Evolutionary conservation across 2,329 filamentous ascomycete species (phyloP).

Genomic region (Beauveria varroae): DNA sequence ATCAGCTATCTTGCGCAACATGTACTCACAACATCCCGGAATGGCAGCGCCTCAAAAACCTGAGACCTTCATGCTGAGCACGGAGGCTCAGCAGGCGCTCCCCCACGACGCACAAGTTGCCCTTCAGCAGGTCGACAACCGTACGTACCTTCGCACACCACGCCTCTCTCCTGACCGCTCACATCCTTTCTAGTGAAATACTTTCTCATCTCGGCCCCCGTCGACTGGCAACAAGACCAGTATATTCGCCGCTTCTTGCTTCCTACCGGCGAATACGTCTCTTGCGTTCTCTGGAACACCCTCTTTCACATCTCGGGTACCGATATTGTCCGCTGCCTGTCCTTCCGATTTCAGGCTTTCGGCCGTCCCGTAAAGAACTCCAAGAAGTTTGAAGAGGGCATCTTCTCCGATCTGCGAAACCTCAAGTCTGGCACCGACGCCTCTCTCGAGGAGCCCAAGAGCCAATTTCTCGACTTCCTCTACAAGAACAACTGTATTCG

Average conservation of each 20-base stretch:
- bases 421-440: constrained; percentile 97
- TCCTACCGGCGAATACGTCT: constrained; percentile 97
- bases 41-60: constrained; percentile 94
- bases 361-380: constrained; percentile 98
- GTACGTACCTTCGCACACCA: constrained; percentile 46
- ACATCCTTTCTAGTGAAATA: constrained; percentile 70
- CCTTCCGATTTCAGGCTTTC: constrained; percentile 97
- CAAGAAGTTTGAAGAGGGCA: constrained; percentile 99
- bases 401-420: constrained; percentile 97
- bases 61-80: constrained; percentile 97
- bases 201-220: constrained; percentile 96
- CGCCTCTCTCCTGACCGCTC: background rate
- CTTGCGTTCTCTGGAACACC: constrained; percentile 96
- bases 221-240: constrained; percentile 95
- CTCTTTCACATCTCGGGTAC: constrained; percentile 99
- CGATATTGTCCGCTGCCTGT: constrained; percentile 95
- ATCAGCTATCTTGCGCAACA: constrained; percentile 28
- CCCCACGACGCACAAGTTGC: constrained; percentile 96
- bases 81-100: constrained; percentile 91
- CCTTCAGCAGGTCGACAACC: constrained; percentile 94
- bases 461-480: constrained; percentile 93
- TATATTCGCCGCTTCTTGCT: constrained; percentile 93
- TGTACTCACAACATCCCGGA: constrained; percentile 77
- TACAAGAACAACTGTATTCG: constrained; percentile 99
- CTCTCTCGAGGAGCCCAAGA: constrained; percentile 97